Evolutionary conservation across 1,284 basidiomycete genomes (phyloP), one percentile per base, ranked within the genome.

Genomic region (Puccinia triticina): DNA sequence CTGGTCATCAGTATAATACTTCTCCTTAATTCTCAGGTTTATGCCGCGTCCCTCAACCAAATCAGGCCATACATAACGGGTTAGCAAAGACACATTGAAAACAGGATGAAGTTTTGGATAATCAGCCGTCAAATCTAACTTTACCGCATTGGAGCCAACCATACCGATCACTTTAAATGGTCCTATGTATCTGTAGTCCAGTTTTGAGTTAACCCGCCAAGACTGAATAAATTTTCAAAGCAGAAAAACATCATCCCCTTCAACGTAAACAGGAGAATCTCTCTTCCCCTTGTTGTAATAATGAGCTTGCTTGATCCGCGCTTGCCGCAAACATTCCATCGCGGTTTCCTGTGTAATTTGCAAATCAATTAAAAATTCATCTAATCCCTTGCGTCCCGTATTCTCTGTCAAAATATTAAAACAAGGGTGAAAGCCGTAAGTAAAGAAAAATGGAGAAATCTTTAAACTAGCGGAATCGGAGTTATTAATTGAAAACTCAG

Each of bases 401-500:
- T 2, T 11, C 18, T 32, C 8, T 8, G 72, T 74, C 1, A 74
- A 2, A 3, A 57, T 32, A 74, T 12, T 74, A 37, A 55, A 50
- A 10, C 37, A 32, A 7, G 53, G 72, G 34, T 74, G 72, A 55
- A 29, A 74, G 16, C 72, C 72, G 14, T 74, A n/a, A 34, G 32
- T 8, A 74, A 74, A 57, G n/a, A 74, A 74, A 32, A 74, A 74
- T 1, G 48, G 48, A 2, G 48, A 50, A 50, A 50, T 50, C 5
- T 18, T 18, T 16, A 50, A 50, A 18, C 8, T 10, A 2, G 16
- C 48, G 14, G 5, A 10, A 50, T 50, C 48, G 3, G 18, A 50
- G 18, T 50, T 50, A 50, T 50, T 50, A 16, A 18, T 50, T 16
- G 48, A 50, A 21, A 50, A 50, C 48, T 50, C 48, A 3, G 86